Conservation (phyloP, 2,329 filamentous ascomycete genomes). For the Fusarium sp. region DNA sequence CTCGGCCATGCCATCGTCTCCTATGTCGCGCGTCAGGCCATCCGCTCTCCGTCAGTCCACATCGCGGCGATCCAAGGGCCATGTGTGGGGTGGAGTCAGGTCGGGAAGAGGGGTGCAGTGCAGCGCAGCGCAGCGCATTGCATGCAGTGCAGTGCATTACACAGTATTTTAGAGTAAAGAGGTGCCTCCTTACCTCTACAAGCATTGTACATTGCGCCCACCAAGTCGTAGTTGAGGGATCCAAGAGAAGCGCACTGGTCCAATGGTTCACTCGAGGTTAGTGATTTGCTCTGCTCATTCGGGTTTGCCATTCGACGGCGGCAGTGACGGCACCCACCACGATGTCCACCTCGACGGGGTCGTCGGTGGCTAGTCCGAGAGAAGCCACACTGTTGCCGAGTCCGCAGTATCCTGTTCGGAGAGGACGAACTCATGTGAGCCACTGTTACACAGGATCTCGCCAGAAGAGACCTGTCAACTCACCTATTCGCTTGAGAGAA, state of each 20-base stretch:
- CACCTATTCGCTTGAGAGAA: slow-evolving; percentile 45
- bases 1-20: slow-evolving; percentile 56
- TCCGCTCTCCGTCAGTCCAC: slow-evolving; percentile 22
- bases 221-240: slow-evolving; percentile 74
- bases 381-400: slow-evolving; percentile 73
- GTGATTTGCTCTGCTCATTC: slow-evolving; percentile 17
- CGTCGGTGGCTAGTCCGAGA: slow-evolving; percentile 68
- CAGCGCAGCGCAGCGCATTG: neutral
- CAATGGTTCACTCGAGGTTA: slow-evolving; percentile 26
- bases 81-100: slow-evolving; percentile 22
- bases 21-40: slow-evolving; percentile 34
- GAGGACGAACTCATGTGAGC: slow-evolving; percentile 31
- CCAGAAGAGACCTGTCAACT: slow-evolving; percentile 28
- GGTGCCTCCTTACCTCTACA: slow-evolving; percentile 58
- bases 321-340: slow-evolving; percentile 61
- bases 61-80: slow-evolving; percentile 14
- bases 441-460: slow-evolving; percentile 18
- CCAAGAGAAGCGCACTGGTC: slow-evolving; percentile 82
- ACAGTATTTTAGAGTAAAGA: slow-evolving; percentile 16
- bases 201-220: slow-evolving; percentile 66
- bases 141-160: neutral
- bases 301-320: slow-evolving; percentile 18
- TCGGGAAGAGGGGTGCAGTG: slow-evolving; percentile 9
- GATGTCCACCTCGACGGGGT: slow-evolving; percentile 75
- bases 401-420: slow-evolving; percentile 73